Base-by-base conservation (phyloP, 805 yeast genomes). In the Kluyveromyces dobzhanskii region DNA sequence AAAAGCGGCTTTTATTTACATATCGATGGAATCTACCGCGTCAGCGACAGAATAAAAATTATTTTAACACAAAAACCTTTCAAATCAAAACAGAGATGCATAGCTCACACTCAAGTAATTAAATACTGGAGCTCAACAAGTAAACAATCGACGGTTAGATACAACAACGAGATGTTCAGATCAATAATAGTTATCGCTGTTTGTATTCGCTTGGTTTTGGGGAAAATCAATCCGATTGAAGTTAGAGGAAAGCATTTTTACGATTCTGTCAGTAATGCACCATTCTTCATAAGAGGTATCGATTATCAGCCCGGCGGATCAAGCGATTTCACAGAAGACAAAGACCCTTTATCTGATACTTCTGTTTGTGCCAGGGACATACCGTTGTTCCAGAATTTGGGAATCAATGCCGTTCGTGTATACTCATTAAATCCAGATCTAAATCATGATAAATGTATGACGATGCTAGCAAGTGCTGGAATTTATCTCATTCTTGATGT, bases 291-390 rank as follows among this genome's bases (percentile, higher is more conserved):
- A 27, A 80, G 75, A 59, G 97, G 97, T 14, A 83, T 90, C 1
- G 97, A 90, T 59, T 88, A 88, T 56, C 97, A 90, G 54, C 97
- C 97, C 0, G 97, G 97, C 8, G 97, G 97, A 0, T 80, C 95
- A 0, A 79, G 95, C 0, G 88, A 79, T 0, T 78, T 78, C 17
- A 65, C 65, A n/a, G 60, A 52, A 3, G 44, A 51, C 5, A 56
- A 49, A 8, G 97, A 90, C 55, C 95, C 96, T 0, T 66, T 90
- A 31, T 80, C 95, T 2, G 80, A 85, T 51, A 70, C 78, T 3
- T 62, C 70, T 10, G 53, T 61, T 14, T 90, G 97, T 65, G 81
- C 88, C 4, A 73, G 97, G 48, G 97, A 90, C 57, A 76, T 85
- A 16, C 66, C 70, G 12, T 64, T 87, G 19, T 84, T 90, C 57